These are phyloP conservation scores for Vigna reflexopilosa DNA, from an alignment of 306 rosid genomes.

Conservation along the genomic window DNA sequence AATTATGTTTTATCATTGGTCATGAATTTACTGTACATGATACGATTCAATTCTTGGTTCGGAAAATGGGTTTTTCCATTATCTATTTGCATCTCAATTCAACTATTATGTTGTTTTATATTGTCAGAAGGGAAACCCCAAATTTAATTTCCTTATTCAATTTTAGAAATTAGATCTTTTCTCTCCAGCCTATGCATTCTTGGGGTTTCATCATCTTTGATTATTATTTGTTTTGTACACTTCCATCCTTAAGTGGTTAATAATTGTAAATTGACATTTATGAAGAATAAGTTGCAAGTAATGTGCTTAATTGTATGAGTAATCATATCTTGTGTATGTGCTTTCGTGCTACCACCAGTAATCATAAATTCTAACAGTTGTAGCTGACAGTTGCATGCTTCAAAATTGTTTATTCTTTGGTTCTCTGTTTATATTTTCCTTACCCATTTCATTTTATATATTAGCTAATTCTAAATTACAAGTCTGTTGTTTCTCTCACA, in stretches of 20 bases:
- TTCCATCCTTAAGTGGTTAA: constrained; percentile 13
- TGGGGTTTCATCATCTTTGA: not conserved
- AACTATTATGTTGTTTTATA: no score
- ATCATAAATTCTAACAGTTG: not conserved
- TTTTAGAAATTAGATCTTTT: constrained; percentile 1
- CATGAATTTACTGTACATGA: no score
- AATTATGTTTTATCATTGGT: no score
- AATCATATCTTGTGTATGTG: not conserved
- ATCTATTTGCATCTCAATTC: no score
- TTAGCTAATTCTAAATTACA: constrained; percentile 16
- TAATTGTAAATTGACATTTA: not conserved
- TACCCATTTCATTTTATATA: constrained; percentile 22
- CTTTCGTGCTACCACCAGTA: not conserved
- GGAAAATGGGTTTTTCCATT: no score
- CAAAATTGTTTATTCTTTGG: constrained; percentile 23
- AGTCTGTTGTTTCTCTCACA: constrained; percentile 7
- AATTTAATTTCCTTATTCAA: not conserved
- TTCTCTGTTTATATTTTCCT: constrained; percentile 19
- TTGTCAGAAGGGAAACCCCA: not conserved
- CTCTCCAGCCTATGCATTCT: not conserved
- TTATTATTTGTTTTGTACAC: constrained; percentile 4
- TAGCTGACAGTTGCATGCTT: not conserved
- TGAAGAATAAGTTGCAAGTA: constrained; percentile 33
- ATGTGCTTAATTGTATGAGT: not conserved
- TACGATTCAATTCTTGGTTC: no score